phyloP scores from a whole-genome alignment of 495 filamentous ascomycete species.

The Haplographium delicatum region DNA sequence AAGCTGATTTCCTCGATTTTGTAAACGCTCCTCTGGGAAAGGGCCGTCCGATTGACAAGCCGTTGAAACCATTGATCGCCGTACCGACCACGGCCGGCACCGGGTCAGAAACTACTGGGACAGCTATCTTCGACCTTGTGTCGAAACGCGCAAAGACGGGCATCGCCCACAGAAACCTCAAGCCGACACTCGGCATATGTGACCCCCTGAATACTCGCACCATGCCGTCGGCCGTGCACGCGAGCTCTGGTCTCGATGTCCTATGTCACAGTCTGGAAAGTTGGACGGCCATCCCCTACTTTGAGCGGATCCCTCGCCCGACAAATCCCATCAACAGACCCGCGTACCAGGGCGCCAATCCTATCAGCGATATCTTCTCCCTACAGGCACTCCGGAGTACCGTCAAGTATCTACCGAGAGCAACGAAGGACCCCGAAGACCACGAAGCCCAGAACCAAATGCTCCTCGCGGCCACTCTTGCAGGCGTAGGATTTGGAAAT shows the following conservation, averaged over 20 bases:
- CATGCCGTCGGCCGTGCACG: conserved; percentile 90
- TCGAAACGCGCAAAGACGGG: conserved; percentile 87
- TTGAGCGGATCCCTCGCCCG: conserved; percentile 76
- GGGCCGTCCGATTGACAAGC: conserved; percentile 72
- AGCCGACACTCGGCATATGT: conserved; percentile 92
- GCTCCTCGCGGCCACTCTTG: conserved; percentile 89
- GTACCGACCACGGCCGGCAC: conserved; percentile 95
- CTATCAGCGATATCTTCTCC: conserved; percentile 94
- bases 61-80: conserved; percentile 80
- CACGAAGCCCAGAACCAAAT: conserved; percentile 88
- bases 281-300: conserved; percentile 94
- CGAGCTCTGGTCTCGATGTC: conserved; percentile 85
- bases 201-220: conserved; percentile 92
- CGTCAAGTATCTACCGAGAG: conserved; percentile 84
- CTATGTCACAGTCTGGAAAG: conserved; percentile 90
- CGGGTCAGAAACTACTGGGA: conserved; percentile 92
- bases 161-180: conserved; percentile 89
- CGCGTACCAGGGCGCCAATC: conserved; percentile 95
- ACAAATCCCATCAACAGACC: conserved; percentile 86
- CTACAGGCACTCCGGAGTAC: conserved; percentile 73
- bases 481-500: conserved; percentile 95
- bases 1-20: conserved; percentile 92
- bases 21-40: conserved; percentile 93
- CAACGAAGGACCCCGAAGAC: conserved; percentile 82
- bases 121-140: conserved; percentile 94